Conservation (phyloP, 2,329 filamentous ascomycete species). For the Clonostachys rhizophaga region DNA sequence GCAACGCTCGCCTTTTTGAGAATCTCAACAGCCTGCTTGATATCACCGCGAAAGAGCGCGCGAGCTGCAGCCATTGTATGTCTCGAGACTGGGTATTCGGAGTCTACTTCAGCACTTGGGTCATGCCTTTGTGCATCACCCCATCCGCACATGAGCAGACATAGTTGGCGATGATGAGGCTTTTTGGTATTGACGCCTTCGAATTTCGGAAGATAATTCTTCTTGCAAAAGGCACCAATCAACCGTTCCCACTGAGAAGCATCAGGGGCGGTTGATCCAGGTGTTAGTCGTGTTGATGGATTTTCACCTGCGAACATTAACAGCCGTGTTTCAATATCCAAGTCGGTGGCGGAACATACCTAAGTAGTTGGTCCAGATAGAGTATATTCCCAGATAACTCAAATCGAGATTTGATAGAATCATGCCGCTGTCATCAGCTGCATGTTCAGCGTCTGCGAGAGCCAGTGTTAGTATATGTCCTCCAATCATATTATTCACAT, state of each 20-base stretch:
- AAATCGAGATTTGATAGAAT: slow-evolving; percentile 63
- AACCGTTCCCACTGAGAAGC: slow-evolving; percentile 53
- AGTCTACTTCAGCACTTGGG: slow-evolving; percentile 25
- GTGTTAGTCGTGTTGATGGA: slow-evolving; percentile 38
- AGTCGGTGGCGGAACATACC: slow-evolving; percentile 33
- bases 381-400: slow-evolving; percentile 69
- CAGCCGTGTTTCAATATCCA: too few relatives aligned
- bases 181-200: slow-evolving; percentile 59
- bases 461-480: neutral
- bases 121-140: slow-evolving; percentile 50
- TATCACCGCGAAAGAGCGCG: slow-evolving; percentile 69
- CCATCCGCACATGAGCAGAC: slow-evolving; percentile 71
- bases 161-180: slow-evolving; percentile 69
- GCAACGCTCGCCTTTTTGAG: slow-evolving; percentile 62
- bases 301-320: slow-evolving; percentile 34
- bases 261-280: slow-evolving; percentile 40
- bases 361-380: slow-evolving; percentile 67
- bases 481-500: neutral
- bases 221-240: slow-evolving; percentile 60
- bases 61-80: slow-evolving; percentile 74
- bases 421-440: slow-evolving; percentile 66
- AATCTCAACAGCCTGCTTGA: slow-evolving; percentile 62
- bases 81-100: slow-evolving; percentile 45
- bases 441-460: slow-evolving; percentile 52
- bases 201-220: slow-evolving; percentile 56